A percentile compares a stretch with the other conserved stretches of the same genome.
phyloP scores from a whole-genome alignment of 2,329 filamentous ascomycete species.

The Phialophora expanda region DNA sequence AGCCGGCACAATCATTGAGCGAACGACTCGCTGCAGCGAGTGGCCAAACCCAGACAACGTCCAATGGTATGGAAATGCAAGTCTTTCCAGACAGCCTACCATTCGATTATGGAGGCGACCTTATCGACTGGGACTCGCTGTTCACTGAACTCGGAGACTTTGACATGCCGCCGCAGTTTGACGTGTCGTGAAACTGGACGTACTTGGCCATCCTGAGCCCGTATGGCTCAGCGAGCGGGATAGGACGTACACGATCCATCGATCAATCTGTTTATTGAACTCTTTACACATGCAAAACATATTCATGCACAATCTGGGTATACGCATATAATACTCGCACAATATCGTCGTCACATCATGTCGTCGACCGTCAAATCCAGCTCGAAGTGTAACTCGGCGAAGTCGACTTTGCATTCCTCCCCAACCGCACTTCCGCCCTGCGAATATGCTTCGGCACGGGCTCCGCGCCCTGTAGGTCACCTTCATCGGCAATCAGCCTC shows the following conservation, averaged over 20 bases:
- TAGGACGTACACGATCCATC: neutral
- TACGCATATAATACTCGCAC: neutral
- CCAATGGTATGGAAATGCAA: neutral
- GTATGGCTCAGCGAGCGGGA: neutral
- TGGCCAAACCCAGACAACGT: neutral
- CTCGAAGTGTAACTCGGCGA: constrained; percentile 14
- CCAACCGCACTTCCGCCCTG: constrained; percentile 17
- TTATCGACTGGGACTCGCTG: constrained; percentile 19
- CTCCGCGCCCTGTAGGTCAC: constrained; percentile 28
- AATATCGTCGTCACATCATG: neutral
- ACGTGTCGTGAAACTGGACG: neutral
- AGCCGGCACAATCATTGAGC: constrained; percentile 17
- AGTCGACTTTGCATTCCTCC: constrained; percentile 16
- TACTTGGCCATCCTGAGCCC: neutral
- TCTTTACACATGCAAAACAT: neutral
- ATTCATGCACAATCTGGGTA: neutral
- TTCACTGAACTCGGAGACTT: constrained; percentile 18
- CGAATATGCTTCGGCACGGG: constrained; percentile 24
- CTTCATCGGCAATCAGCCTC: constrained; percentile 28
- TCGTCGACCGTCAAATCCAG: constrained; percentile 5
- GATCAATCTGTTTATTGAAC: neutral
- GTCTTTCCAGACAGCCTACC: constrained; percentile 4
- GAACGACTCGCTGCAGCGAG: constrained; percentile 17
- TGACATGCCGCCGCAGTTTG: constrained; percentile 16
- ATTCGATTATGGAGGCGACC: constrained; percentile 15